Percentiles rank a stretch among this genome's conserved stretches.
phyloP scores from a whole-genome alignment of 805 yeast genomes.

The Yueomyces sinensis region DNA sequence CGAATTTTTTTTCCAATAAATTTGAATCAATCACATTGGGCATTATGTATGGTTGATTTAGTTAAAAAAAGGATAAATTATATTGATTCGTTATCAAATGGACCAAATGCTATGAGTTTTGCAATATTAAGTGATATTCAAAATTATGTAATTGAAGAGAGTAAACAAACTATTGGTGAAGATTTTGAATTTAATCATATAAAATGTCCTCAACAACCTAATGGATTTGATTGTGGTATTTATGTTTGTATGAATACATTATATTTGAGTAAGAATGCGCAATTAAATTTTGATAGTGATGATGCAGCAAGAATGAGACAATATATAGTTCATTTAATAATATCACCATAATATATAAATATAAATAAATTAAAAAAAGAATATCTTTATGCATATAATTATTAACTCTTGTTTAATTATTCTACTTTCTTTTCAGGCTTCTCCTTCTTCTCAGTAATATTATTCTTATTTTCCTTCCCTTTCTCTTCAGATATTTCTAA shows the following conservation, averaged over 20 bases:
- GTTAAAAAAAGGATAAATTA: slow-evolving; percentile 44
- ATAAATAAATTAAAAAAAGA: too few relatives aligned
- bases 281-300: slow-evolving; percentile 41
- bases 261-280: slow-evolving; percentile 37
- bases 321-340: slow-evolving; percentile 23
- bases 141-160: slow-evolving; percentile 56
- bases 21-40: slow-evolving; percentile 80
- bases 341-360: too few relatives aligned
- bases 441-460: too few relatives aligned
- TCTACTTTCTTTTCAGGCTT: too few relatives aligned
- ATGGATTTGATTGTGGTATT: slow-evolving; percentile 93
- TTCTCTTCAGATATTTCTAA: background rate
- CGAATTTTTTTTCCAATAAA: slow-evolving; percentile 75
- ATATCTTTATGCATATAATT: too few relatives aligned
- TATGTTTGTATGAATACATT: slow-evolving; percentile 72
- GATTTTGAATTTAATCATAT: slow-evolving; percentile 23
- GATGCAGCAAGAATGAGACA: slow-evolving; percentile 62
- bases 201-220: slow-evolving; percentile 67
- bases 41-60: slow-evolving; percentile 67
- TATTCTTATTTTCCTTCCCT: too few relatives aligned
- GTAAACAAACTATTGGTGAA: slow-evolving; percentile 28
- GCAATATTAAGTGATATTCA: slow-evolving; percentile 34
- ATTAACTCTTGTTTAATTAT: too few relatives aligned
- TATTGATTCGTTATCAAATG: slow-evolving; percentile 56
- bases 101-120: slow-evolving; percentile 23